Base-by-base conservation (phyloP, 345 rosid genomes). In the Psidium friedrichsthalianum region DNA sequence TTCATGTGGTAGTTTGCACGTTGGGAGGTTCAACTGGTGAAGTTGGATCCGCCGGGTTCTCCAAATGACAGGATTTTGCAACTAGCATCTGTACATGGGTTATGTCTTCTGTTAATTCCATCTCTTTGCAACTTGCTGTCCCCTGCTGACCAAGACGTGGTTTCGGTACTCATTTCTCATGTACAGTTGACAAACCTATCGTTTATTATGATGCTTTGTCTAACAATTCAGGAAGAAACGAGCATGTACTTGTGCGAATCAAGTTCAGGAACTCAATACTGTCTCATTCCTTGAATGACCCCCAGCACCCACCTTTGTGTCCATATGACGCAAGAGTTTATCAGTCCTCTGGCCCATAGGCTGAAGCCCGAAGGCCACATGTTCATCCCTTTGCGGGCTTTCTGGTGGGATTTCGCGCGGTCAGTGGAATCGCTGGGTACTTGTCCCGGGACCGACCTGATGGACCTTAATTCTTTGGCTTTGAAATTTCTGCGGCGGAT, bases 1-100 rank as follows among this genome's bases (percentile, higher is more conserved):
- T 82, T 52, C 42, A 40, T 54, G 47, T 32, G 49, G 64, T 56
- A 53, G 59, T 83, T 52, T 51, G 74, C 78, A 58, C 80, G 80
- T 69, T 69, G 80, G 80, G 44, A 20, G 84, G 85, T 82, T 82
- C 86, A 69, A 82, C 86, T 85, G 74, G 76, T 83, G 87, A 87
- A 74, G 87, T 52, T 51, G 87, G 49, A 85, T 87, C 86, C 59
- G 84, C 36, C 56, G 24, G 51, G 87, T 52, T 88, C 82, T 80
- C 86, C 57, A 51, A 24, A 47, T 82, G 86, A 84, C 64, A 82
- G 80, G 84, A 84, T 89, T 84, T 84, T 91, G 90, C 90, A 89
- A 88, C 91, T 88, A 87, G 69, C 88, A 87, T 83, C 83, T 88
- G 91, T 88, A 90, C 82, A 88, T 90, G 90, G 84, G 86, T 47